A percentile compares a stretch with the other conserved stretches of the same genome.
Conservation (phyloP, 768 basidiomycete genomes). For the Leccinum barrowsii region DNA sequence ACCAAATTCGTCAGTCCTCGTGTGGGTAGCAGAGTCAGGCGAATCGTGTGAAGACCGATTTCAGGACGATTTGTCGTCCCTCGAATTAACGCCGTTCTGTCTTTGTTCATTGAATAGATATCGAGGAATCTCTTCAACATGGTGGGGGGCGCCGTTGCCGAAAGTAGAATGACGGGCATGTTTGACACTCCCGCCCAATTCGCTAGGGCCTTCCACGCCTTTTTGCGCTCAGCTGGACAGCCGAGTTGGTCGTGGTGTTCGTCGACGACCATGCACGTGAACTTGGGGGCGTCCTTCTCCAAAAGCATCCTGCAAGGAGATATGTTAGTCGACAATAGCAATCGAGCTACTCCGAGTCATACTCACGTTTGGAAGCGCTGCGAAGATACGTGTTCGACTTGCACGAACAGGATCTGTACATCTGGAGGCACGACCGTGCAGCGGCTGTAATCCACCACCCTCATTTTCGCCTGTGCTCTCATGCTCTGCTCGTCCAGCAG, state of each 20-base stretch:
- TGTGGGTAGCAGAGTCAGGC: too few species aligned
- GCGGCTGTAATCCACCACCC: background rate
- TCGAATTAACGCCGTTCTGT: background rate
- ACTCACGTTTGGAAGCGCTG: background rate
- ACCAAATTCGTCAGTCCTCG: background rate
- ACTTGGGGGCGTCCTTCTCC: background rate
- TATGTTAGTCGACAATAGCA: too few species aligned
- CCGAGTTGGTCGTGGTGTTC: constrained; percentile 7
- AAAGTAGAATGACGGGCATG: background rate
- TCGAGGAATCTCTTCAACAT: background rate
- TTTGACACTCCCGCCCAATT: background rate
- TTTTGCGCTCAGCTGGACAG: background rate
- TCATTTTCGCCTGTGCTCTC: background rate
- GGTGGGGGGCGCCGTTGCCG: background rate
- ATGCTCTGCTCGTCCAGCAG: constrained; percentile 6
- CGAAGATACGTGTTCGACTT: constrained; percentile 5
- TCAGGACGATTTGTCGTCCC: background rate
- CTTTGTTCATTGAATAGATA: too few species aligned
- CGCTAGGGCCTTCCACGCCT: background rate
- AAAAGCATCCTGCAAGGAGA: background rate
- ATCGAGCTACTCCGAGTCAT: too few species aligned
- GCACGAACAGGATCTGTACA: constrained; percentile 3
- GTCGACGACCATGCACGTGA: background rate
- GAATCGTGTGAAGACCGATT: background rate
- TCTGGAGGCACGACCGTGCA: background rate